Evolutionary conservation across 148 eudicot species (phyloP).

Genomic region (Fagopyrum tataricum): DNA sequence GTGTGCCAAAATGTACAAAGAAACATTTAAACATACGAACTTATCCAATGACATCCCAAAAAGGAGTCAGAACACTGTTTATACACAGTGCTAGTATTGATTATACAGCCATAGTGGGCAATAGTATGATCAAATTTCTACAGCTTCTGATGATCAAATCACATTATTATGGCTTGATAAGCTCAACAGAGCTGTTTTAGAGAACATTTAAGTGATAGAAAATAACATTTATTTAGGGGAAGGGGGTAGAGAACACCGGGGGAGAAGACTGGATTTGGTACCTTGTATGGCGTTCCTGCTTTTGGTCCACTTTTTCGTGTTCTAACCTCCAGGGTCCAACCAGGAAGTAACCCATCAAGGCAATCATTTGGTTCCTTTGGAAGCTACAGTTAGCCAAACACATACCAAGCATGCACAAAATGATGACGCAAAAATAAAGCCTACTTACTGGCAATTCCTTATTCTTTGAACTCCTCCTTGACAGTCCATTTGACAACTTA

Average conservation of each 20-base stretch:
- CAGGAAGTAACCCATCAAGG: conserved; percentile 53
- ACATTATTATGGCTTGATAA: background rate
- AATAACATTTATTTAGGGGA: background rate
- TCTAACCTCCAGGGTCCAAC: conserved; percentile 54
- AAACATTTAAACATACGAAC: background rate
- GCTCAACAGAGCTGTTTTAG: no score
- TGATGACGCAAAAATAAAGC: conserved; percentile 3
- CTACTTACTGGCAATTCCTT: conserved; percentile 38
- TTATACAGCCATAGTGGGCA: no score
- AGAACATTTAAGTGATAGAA: no score
- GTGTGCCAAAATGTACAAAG: background rate
- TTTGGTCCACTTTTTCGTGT: conserved; percentile 22
- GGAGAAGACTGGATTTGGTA: conserved; percentile 12
- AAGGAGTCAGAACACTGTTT: no score
- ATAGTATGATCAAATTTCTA: no score
- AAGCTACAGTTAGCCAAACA: conserved; percentile 15
- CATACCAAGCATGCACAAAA: conserved; percentile 5
- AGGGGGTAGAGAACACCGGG: background rate
- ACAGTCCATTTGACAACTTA: conserved; percentile 9
- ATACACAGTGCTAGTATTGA: no score
- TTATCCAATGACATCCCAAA: background rate
- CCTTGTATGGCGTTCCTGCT: conserved; percentile 41
- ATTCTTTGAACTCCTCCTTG: conserved; percentile 20
- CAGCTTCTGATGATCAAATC: background rate
- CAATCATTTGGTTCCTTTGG: conserved; percentile 23